Conservation (phyloP, 768 basidiomycete genomes). For the Amyloporia xantha region DNA sequence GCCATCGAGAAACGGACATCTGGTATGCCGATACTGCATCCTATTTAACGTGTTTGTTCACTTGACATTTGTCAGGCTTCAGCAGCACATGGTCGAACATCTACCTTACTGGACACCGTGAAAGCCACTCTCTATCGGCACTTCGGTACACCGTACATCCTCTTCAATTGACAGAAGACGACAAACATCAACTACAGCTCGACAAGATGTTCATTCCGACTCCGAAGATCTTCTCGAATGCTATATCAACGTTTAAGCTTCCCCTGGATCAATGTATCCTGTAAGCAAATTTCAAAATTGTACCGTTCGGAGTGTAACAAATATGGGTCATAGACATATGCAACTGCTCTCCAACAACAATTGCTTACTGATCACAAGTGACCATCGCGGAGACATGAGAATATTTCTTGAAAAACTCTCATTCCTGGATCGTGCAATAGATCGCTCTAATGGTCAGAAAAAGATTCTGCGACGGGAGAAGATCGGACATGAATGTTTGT, state of each 20-base stretch:
- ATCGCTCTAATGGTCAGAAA: slow-evolving; percentile 7
- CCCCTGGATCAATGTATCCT: slow-evolving; percentile 22
- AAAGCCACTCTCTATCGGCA: not conserved
- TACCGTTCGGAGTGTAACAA: too few species aligned
- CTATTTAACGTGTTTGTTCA: too few species aligned
- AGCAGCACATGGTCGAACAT: too few species aligned
- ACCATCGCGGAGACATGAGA: slow-evolving; percentile 26
- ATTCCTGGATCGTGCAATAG: slow-evolving; percentile 28
- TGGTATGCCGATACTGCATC: too few species aligned
- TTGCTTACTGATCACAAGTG: slow-evolving; percentile 36
- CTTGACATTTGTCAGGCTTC: too few species aligned
- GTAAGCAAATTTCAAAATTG: too few species aligned
- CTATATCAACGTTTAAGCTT: slow-evolving; percentile 21
- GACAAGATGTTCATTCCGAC: slow-evolving; percentile 27
- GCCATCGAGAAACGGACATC: too few species aligned
- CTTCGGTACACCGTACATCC: slow-evolving; percentile 27
- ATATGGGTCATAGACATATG: slow-evolving; percentile 20
- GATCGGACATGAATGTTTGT: slow-evolving; percentile 36
- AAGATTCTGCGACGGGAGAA: slow-evolving; percentile 37
- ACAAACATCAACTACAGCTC: slow-evolving; percentile 31
- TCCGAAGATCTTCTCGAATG: slow-evolving; percentile 20
- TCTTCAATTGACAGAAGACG: slow-evolving; percentile 29
- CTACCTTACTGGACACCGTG: not conserved
- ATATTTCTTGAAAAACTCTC: slow-evolving; percentile 34
- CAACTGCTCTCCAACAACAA: slow-evolving; percentile 38